phyloP scores from a whole-genome alignment of 768 basidiomycete genomes.

The Termitomyces sp. region DNA sequence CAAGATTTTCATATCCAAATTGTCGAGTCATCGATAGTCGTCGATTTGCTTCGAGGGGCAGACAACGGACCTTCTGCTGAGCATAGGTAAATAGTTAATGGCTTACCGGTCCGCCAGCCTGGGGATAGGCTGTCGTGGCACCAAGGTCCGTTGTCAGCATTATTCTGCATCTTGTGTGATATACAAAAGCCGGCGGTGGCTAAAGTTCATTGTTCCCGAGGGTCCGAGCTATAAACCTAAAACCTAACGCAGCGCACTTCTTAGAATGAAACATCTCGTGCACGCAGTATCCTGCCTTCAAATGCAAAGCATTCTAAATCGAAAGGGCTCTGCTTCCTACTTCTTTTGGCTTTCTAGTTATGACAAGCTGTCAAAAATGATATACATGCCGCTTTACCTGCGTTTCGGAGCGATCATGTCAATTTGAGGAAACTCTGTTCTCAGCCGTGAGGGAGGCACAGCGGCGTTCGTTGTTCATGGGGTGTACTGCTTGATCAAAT shows the following conservation, averaged over 20 bases:
- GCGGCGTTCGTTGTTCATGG: background rate
- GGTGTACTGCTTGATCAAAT: too few relatives aligned
- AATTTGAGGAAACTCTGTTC: slow-evolving; percentile 1
- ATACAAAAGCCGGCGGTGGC: background rate
- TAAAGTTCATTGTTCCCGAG: background rate
- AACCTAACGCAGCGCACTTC: background rate
- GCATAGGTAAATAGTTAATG: background rate
- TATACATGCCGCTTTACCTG: background rate
- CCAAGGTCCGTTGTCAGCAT: background rate
- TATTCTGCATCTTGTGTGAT: background rate
- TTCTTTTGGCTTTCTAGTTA: slow-evolving; percentile 1
- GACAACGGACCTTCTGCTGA: background rate
- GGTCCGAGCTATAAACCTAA: background rate
- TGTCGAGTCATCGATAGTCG: background rate
- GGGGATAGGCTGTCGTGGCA: background rate
- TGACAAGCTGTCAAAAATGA: slow-evolving; percentile 7
- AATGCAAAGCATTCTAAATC: background rate
- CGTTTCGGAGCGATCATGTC: slow-evolving; percentile 1
- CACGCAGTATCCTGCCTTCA: background rate
- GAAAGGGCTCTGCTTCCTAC: background rate
- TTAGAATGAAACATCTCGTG: background rate
- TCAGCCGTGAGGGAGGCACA: background rate
- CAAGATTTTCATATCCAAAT: background rate
- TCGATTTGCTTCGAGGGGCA: background rate
- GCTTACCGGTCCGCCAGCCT: background rate